Conservation (phyloP, 148 eudicot genomes). For the Rhododendron ovatum region DNA sequence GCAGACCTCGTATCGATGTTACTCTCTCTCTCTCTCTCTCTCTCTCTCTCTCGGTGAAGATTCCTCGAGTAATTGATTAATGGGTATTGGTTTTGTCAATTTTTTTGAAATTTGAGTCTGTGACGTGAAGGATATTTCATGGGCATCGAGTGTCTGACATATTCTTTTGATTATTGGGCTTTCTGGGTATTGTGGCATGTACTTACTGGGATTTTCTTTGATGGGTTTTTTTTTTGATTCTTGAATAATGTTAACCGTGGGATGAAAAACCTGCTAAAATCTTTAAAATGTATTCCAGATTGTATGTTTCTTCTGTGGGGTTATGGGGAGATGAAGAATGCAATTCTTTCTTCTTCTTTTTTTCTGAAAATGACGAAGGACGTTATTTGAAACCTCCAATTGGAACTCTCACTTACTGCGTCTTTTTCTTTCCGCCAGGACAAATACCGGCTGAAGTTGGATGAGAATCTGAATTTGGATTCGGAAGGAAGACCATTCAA, state of each 20-base stretch:
- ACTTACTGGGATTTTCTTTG: not conserved
- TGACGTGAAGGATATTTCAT: not conserved
- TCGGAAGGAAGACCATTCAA: constrained; percentile 37
- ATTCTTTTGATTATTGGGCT: not conserved
- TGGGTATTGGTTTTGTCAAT: not conserved
- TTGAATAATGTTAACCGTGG: not conserved
- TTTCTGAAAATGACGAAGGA: not conserved
- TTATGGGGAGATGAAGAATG: not conserved
- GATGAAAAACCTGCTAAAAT: not conserved
- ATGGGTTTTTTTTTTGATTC: not conserved
- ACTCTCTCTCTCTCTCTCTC: constrained; percentile 5
- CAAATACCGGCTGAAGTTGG: constrained; percentile 18
- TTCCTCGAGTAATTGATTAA: not conserved
- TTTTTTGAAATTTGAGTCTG: not conserved
- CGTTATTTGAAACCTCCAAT: not conserved
- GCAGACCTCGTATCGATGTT: constrained; percentile 15
- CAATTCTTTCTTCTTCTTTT: not conserved
- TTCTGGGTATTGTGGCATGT: not conserved
- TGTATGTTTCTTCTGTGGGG: not conserved
- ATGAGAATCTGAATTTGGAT: constrained; percentile 29
- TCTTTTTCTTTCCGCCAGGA: constrained; percentile 14
- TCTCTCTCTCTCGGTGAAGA: not conserved
- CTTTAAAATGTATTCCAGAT: not conserved
- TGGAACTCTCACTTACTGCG: not conserved
- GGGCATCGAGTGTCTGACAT: not conserved